Evolutionary conservation across 768 basidiomycete genomes (phyloP).

Genomic region (Rubroboletus pulcherrimus): DNA sequence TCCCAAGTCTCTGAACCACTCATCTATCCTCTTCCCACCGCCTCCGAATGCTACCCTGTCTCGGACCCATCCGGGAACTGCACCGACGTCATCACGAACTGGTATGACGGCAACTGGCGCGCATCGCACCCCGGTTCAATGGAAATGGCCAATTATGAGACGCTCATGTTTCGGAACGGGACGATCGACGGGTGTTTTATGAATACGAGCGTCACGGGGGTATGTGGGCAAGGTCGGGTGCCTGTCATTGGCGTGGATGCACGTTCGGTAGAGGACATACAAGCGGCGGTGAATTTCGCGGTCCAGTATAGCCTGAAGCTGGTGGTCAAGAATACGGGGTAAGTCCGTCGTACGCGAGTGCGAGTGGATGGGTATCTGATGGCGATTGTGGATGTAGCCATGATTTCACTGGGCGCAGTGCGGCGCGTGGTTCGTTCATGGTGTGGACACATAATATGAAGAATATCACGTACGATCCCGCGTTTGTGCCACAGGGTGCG

Average conservation of each 20-base stretch:
- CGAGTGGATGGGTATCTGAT: neutral
- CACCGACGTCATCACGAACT: slow-evolving; percentile 25
- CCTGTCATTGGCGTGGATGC: slow-evolving; percentile 19
- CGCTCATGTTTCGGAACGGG: slow-evolving; percentile 37
- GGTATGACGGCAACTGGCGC: slow-evolving; percentile 37
- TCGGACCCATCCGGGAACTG: slow-evolving; percentile 37
- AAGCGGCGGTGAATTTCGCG: slow-evolving; percentile 20
- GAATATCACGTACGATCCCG: slow-evolving; percentile 31
- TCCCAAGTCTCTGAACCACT: slow-evolving; percentile 42
- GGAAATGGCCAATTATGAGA: slow-evolving; percentile 33
- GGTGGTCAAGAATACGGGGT: slow-evolving; percentile 25
- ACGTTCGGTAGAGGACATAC: slow-evolving; percentile 14
- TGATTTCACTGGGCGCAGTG: slow-evolving; percentile 38
- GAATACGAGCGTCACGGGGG: slow-evolving; percentile 26
- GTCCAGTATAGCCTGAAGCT: slow-evolving; percentile 12
- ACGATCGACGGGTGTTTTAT: slow-evolving; percentile 40
- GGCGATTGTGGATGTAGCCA: slow-evolving; percentile 19
- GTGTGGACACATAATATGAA: slow-evolving; percentile 43
- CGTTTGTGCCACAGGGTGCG: slow-evolving; percentile 33
- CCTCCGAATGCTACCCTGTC: slow-evolving; percentile 39
- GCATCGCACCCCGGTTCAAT: slow-evolving; percentile 39
- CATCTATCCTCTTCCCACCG: slow-evolving; percentile 39
- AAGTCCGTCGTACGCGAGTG: neutral
- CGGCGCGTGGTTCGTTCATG: slow-evolving; percentile 34
- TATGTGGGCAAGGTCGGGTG: slow-evolving; percentile 18